These are phyloP conservation scores for Venturia nashicola DNA, from an alignment of 2,329 filamentous ascomycete genomes.

Conservation along the genomic window DNA sequence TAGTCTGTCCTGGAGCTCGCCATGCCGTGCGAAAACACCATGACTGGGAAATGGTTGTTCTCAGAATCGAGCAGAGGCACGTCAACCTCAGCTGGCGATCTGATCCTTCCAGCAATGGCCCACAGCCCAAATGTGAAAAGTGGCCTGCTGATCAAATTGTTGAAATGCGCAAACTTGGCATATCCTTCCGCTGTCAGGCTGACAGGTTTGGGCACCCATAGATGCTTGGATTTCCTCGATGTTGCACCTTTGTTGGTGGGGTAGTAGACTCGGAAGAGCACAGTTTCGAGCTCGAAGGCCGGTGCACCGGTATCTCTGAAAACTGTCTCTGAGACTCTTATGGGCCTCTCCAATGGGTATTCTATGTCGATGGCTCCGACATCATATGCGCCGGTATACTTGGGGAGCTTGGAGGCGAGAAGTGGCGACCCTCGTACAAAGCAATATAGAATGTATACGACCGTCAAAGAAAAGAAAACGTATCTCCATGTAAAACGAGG, in stretches of 20 bases:
- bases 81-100: slow-evolving; percentile 8
- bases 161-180: slow-evolving; percentile 28
- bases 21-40: slow-evolving; percentile 78
- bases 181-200: slow-evolving; percentile 7
- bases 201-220: slow-evolving; percentile 17
- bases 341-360: slow-evolving; percentile 38
- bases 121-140: slow-evolving; percentile 5
- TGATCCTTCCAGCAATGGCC: slow-evolving; percentile 4
- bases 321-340: slow-evolving; percentile 21
- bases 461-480: neutral
- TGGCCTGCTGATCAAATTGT: slow-evolving; percentile 6
- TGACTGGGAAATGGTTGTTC: slow-evolving; percentile 58
- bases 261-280: slow-evolving; percentile 75
- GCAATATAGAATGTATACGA: slow-evolving; percentile 19
- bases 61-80: slow-evolving; percentile 10
- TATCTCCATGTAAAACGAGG: slow-evolving; percentile 6
- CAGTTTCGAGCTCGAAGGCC: slow-evolving; percentile 46
- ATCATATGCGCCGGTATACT: slow-evolving; percentile 64
- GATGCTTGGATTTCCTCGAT: slow-evolving; percentile 3
- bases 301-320: slow-evolving; percentile 39
- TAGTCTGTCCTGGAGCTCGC: slow-evolving; percentile 74
- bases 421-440: slow-evolving; percentile 28
- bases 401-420: slow-evolving; percentile 45
- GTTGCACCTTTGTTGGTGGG: slow-evolving; percentile 29
- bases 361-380: slow-evolving; percentile 75